Evolutionary conservation across 2,329 filamentous ascomycete species (phyloP), one percentile per base, ranked within the genome.

Genomic region (Diplodia intermedia): DNA sequence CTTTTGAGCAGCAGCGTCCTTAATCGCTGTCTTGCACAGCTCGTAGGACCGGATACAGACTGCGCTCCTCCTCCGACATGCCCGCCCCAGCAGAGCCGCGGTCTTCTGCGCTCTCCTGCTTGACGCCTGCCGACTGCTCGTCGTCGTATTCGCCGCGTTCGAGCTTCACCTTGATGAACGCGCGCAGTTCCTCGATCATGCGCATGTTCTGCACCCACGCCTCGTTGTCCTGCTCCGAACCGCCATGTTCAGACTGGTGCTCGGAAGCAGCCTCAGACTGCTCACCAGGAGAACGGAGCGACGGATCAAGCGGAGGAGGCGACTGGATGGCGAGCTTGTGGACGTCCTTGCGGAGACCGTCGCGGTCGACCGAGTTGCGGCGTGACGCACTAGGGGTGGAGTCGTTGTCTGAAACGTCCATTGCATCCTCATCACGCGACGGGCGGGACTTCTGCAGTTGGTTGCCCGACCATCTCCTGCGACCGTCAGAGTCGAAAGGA

Each of bases 201-300:
- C 88, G 85, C 66, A 88, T 86, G 77, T 89, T 88, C 75, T 88
- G 86, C 11, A 89, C 84, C 88, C 87, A 90, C 5, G 78, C 78
- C 71, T 86, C 83, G 49, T 84, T 72, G 67, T 76, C 73, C 65
- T 49, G 56, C n/a, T 69, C 71, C 4, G 67, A 68, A 75, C 36
- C 33, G 29, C 52, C 54, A 2, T 50, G 55, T 20, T 60, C 62
- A 33, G 57, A 75, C 8, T 71, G 71, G 66, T 76, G 75, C 69
- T 79, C 77, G 18, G 75, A 73, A 20, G 75, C 68, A 31, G 20
- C 47, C 38, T 78, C 77, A 2, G 78, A 79, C 9, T 75, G 73
- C 38, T 78, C 73, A 66, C 78, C 79, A 18, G 79, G 79, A 36
- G 78, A 80, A 66, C 79, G 76, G 67, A 77, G 69, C 12, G 75